Evolutionary conservation across 805 yeast species (phyloP), one percentile per base, ranked within the genome.

Genomic region (Yamadazyma endophytica): DNA sequence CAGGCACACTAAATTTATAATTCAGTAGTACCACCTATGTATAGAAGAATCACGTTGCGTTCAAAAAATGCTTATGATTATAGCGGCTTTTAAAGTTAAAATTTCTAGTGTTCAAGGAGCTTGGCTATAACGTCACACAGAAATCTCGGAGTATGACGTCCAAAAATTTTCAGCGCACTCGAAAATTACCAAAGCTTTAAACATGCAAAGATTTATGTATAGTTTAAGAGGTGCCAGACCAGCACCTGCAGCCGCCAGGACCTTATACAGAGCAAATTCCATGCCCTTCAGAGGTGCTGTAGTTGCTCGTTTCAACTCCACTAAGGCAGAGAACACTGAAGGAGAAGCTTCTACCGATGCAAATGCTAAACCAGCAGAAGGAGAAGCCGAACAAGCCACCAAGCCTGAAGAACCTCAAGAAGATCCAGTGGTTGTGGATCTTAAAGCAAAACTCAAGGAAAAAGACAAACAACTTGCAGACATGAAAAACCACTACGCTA

Each of bases 401-500:
- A 16, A 17, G 8, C 18, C 26, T 14, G 30, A 27, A 16, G 40
- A 45, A 24, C 26, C 43, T 5, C 37, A 39, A 12, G 55, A 50
- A 40, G 46, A 47, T 11, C 55, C 43, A 13, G 37, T 40, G 13
- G 20, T 40, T 16, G 44, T 31, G 22, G 69, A 66, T 34, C 49
- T 80, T 40, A 66, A 74, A 50, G 63, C 60, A 17, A 77, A 82
- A 54, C 63, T 77, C 41, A 71, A 60, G 21, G 67, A 68, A 33
- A 85, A 79, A 53, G 80, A 73, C 47, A 79, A 77, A 52, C 95
- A 88, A 42, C 68, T 72, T 42, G 88, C 88, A 16, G 87, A 82
- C 46, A 66, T 83, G 64, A 88, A 86, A 59, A 94, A 87, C 58
- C 78, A 80, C 47, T 80, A 83, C 52, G 70, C 86, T 35, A 77